Base-by-base conservation (phyloP, 768 basidiomycete genomes). In the Leccinum rimulosum region DNA sequence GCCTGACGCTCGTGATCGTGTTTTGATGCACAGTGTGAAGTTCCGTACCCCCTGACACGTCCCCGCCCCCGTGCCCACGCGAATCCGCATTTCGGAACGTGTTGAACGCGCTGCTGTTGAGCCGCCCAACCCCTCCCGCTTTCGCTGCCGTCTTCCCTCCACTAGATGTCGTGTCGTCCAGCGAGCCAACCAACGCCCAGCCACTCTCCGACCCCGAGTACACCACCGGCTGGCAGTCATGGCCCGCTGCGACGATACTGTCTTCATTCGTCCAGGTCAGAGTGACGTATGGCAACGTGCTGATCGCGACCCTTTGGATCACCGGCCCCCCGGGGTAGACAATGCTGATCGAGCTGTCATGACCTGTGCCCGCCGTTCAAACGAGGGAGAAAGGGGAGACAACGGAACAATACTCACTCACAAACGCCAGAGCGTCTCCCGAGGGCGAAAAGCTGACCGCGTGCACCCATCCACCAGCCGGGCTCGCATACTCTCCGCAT, bases 401-500 rank as follows among this genome's bases (percentile, higher is more conserved):
- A n/a, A 10, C 19, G n/a, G 30, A 12, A 48, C 22, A 3, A 22
- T 2, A 81, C 93, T 74, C 65, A 97, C 96, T 89, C 51, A 88
- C 89, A 73, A 95, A 99, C 2, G 95, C 97, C 56, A 99, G 81
- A 0, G 83, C 82, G 66, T 98, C 91, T n/a, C 97, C 97, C 9
- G 91, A 92, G 4, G 96, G 97, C 25, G 96, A 98, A 78, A 99
- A 99, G 1, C 87, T 91, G 51, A 98, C 92, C 19, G 89, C 80
- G 66, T 98, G 97, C 1, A 99, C 95, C 97, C 97, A 99, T 11
- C 97, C 97, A 43, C 97, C 97, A 45, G 88, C 83, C 0, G 93
- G 87, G 66, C 89, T 93, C 38, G 80, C 71, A 71, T 91, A 99
- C 73, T 98, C 97, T 50, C 95, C 97, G 63, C 95, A 98, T 60